Base-by-base conservation (phyloP, 495 filamentous ascomycete species). In the Penicillium ucsense region DNA sequence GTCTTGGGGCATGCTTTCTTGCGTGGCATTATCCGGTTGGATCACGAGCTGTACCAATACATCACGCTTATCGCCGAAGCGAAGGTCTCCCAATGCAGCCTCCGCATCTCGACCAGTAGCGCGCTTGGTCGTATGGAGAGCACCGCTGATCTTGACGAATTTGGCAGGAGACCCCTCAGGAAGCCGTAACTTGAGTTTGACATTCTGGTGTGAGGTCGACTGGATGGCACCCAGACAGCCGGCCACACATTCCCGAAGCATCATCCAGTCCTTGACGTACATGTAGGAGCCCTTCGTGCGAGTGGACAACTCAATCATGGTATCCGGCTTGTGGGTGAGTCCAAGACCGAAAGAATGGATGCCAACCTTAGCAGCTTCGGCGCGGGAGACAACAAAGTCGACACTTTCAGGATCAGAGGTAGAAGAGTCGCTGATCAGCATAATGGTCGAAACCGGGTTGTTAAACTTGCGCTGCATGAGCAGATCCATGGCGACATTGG, bases 211-310 rank as follows among this genome's bases (percentile, higher is more conserved):
- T n/a, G 94, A 97, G 12, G 88, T 84, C 0, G 87, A 89, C 65
- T 99, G 92, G 55, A 97, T 73, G n/a, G 89, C 81, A 36, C 92
- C 92, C 34, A 99, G 68, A 61, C 94, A 97, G 28, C 92, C 92
- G 11, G 92, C 94, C 40, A 97, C 77, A 65, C 94, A 99, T 64
- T 99, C 92, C 12, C 92, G 83, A 32, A 99, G 76, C 90, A 96
- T 97, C 92, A 97, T 99, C 92, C 92, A 99, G 62, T 99, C 92
- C 65, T 97, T 97, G 57, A 97, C 90, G 58, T 97, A 99, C 4
- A 89, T 90, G 57, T 96, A 99, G 11, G 88, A 90, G 4, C 90
- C 92, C 67, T 97, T 99, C 5, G 92, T 99, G 44, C 91, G 79
- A 31, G 88, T 90, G 5, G 94, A 96, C 3, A 99, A 69, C 59